Conservation (phyloP, 768 basidiomycete species). For the Phallus indusiatus region DNA sequence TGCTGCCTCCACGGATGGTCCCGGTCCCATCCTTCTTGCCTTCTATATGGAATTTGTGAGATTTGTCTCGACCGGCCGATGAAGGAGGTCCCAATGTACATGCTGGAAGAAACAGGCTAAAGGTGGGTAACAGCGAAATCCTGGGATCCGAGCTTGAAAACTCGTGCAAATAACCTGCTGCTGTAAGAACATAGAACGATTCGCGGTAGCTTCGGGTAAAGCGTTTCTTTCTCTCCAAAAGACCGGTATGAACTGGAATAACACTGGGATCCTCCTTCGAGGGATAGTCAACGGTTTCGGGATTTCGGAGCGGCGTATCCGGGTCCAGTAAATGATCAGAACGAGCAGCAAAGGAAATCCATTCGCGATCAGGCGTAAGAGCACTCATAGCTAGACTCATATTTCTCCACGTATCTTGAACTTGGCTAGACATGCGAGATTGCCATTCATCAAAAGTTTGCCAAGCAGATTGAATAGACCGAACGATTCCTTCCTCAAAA, state of each 20-base stretch:
- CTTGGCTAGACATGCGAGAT: slow-evolving; percentile 61
- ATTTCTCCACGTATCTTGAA: slow-evolving; percentile 64
- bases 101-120: slow-evolving; percentile 84
- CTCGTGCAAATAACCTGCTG: slow-evolving; percentile 95
- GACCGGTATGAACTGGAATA: slow-evolving; percentile 76
- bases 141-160: slow-evolving; percentile 68
- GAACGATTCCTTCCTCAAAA: slow-evolving; percentile 95
- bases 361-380: slow-evolving; percentile 82
- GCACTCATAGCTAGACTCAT: slow-evolving; percentile 69
- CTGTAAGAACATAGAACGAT: slow-evolving; percentile 84
- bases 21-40: slow-evolving; percentile 77
- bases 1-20: slow-evolving; percentile 46
- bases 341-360: slow-evolving; percentile 91
- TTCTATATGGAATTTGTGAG: slow-evolving; percentile 98
- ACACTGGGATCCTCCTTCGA: slow-evolving; percentile 85
- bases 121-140: slow-evolving; percentile 49
- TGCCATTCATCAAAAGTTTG: slow-evolving; percentile 94
- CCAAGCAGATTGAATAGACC: slow-evolving; percentile 94
- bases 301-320: slow-evolving; percentile 86
- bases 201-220: slow-evolving; percentile 84
- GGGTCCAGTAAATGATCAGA: slow-evolving; percentile 94
- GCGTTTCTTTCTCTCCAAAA: slow-evolving; percentile 91
- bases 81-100: slow-evolving; percentile 95
- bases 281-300: slow-evolving; percentile 71
- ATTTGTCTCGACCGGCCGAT: slow-evolving; percentile 44